Percentiles rank a stretch among this genome's conserved stretches.
phyloP scores from a whole-genome alignment of 176 grass and related monocot genomes.

The Aechmea fasciata region DNA sequence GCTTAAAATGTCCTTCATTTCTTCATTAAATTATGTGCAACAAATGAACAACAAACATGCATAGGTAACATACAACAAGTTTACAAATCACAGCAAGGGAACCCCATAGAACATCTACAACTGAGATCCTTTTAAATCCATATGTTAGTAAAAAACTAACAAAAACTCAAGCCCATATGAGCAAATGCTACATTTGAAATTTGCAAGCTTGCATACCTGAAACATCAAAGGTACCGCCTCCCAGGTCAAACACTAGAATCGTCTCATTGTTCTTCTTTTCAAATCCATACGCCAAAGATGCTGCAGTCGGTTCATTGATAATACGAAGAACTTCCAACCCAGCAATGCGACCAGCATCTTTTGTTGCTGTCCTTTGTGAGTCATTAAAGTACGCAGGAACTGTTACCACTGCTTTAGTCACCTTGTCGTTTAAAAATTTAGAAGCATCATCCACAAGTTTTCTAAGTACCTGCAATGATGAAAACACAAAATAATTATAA shows the following conservation, averaged over 20 bases:
- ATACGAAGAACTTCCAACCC: slow-evolving; percentile 72
- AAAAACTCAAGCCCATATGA: neutral
- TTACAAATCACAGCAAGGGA: no score
- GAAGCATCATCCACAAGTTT: slow-evolving; percentile 72
- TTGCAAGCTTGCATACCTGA: slow-evolving; percentile 41
- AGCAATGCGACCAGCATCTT: slow-evolving; percentile 76
- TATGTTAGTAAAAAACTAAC: no score
- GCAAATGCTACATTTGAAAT: neutral
- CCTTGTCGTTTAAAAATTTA: slow-evolving; percentile 70
- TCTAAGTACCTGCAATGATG: slow-evolving; percentile 37
- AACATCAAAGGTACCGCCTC: slow-evolving; percentile 68
- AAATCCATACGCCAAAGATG: slow-evolving; percentile 65
- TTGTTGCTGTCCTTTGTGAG: slow-evolving; percentile 70
- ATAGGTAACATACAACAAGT: no score
- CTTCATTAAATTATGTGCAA: no score
- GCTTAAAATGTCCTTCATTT: no score
- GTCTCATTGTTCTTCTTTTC: slow-evolving; percentile 87
- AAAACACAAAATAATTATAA: neutral
- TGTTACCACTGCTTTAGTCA: slow-evolving; percentile 72
- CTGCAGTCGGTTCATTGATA: slow-evolving; percentile 63
- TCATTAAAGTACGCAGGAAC: slow-evolving; percentile 71
- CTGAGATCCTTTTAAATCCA: no score
- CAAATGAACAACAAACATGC: no score
- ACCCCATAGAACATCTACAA: no score
- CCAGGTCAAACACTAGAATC: slow-evolving; percentile 66